Conservation (phyloP, 495 filamentous ascomycete genomes). For the Penicillium goetzii region DNA sequence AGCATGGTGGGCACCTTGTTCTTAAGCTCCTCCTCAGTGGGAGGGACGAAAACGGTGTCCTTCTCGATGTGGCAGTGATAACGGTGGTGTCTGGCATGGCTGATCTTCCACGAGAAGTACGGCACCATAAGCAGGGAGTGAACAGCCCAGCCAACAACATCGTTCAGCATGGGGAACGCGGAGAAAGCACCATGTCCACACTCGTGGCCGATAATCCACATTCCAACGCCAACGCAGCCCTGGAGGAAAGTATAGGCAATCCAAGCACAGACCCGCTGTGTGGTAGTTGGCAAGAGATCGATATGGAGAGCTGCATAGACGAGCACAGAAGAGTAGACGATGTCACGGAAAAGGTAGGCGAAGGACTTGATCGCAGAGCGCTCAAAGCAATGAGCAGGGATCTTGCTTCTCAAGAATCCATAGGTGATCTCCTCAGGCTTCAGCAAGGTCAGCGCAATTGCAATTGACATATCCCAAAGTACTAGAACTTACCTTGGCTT, state of each 20-base stretch:
- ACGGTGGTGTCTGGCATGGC: constrained; percentile 73
- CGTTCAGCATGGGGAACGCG: constrained; percentile 60
- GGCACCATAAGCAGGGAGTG: constrained; percentile 71
- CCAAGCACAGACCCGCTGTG: constrained; percentile 28
- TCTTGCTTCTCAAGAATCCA: constrained; percentile 24
- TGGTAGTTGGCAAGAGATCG: constrained; percentile 27
- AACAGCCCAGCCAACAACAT: constrained; percentile 66
- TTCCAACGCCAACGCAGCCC: constrained; percentile 33
- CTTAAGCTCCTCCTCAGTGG: constrained; percentile 47
- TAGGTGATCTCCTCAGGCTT: constrained; percentile 25
- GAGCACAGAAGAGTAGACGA: constrained; percentile 24
- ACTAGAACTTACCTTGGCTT: constrained; percentile 17
- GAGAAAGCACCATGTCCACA: constrained; percentile 68
- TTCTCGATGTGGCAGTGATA: constrained; percentile 62
- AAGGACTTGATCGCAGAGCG: constrained; percentile 22
- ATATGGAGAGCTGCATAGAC: constrained; percentile 31
- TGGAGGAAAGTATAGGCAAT: constrained; percentile 29
- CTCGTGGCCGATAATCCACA: constrained; percentile 36
- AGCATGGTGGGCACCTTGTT: constrained; percentile 36
- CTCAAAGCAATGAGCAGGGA: constrained; percentile 36
- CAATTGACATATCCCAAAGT: background rate
- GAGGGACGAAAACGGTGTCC: constrained; percentile 63
- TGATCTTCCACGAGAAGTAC: constrained; percentile 78
- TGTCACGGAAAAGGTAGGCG: constrained; percentile 11
- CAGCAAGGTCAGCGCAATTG: constrained; percentile 13